Evolutionary conservation across 192 early-diverging fungal species (phyloP), one percentile per base, ranked within the genome.

Genomic region (Coemansia umbellata): DNA sequence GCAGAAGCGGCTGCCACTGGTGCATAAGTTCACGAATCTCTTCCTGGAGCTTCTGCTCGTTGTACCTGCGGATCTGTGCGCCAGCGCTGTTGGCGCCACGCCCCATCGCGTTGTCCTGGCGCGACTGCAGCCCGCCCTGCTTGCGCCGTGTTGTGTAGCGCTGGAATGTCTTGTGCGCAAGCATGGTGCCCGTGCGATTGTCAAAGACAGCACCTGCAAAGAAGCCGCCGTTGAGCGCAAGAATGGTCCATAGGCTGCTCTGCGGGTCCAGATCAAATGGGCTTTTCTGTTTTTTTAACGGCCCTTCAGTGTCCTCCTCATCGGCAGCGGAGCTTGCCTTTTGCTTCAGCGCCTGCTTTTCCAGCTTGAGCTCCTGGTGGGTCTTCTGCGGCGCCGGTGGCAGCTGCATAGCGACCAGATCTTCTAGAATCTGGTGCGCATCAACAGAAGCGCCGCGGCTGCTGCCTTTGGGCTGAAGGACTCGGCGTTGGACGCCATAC

Each of bases 121-220:
- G 78, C 26, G 84, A 83, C 72, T 99, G 96, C 18, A 90, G 81
- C 0, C 94, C 94, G 58, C 96, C 96, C 66, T 99, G 96, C 58
- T 97, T 96, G 49, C 88, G 76, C 28, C 96, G 84, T 4, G 93
- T 95, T 5, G 96, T 99, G 71, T 99, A 99, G 31, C 96, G 81
- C 63, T 95, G 93, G 52, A 96, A 86, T 19, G 93, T 91, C 71
- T 97, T 99, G 78, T 97, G 92, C 0, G 75, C 84, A 3, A 91
- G 33, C 21, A 86, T 59, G 36, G 77, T 63, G 33, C 82, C 82
- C 15, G 72, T 74, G 24, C 64, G 64, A 53, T 85, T 78, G 63
- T 94, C 91, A 45, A 95, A 80, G 7, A 98, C 82, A 3, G 86
- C 82, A 11, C 86, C 96, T 6, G 91, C 91, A 80, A 99, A 99